Base-by-base conservation (phyloP, 768 basidiomycete species). In the Boletus rubroflammeus region DNA sequence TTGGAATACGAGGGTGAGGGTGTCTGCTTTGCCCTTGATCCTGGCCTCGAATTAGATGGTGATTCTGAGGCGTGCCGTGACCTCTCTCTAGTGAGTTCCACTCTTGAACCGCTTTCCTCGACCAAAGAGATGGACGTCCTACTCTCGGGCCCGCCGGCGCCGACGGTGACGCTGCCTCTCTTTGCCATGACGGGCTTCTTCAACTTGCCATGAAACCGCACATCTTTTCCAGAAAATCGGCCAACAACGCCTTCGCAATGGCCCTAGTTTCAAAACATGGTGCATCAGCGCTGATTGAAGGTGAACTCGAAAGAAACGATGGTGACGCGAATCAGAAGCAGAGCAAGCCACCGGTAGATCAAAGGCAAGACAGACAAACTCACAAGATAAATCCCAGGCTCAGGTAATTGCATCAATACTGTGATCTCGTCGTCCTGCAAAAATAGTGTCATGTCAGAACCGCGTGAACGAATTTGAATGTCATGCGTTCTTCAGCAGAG, bases 241-340 rank as follows among this genome's bases (percentile, higher is more conserved):
- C 91, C 91, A 3, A 93, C 87, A 49, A 93, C 88, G 49, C 86
- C 91, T 72, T 94, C 91, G 64, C 91, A 94, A 60, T 85, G 88
- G 5, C 92, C 91, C 90, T 91, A 14, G 8, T 21, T 13, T 5
- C 10, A 28, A 21, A 28, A 28, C 5, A 32, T 3, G 29, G 29
- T n/a, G 10, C 26, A 38, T 60, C 25, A 57, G 63, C 11, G 8
- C 11, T 25, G 28, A 38, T 15, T 6, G n/a, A 23, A 41, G 49
- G 15, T n/a, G 17, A 32, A 11, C 23, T 21, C 25, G 26, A 26
- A 13, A 25, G 23, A 42, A 26, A n/a, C 8, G 4, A 9, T 9
- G 5, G 28, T 7, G 23, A 39, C 7, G 6, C 6, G 23, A 28
- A 28, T 21, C 13, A 19, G 21, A 44, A 43, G 52, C 28, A 39